Conservation (phyloP, 495 filamentous ascomycete species). For the Chaetomidium leptoderma region DNA sequence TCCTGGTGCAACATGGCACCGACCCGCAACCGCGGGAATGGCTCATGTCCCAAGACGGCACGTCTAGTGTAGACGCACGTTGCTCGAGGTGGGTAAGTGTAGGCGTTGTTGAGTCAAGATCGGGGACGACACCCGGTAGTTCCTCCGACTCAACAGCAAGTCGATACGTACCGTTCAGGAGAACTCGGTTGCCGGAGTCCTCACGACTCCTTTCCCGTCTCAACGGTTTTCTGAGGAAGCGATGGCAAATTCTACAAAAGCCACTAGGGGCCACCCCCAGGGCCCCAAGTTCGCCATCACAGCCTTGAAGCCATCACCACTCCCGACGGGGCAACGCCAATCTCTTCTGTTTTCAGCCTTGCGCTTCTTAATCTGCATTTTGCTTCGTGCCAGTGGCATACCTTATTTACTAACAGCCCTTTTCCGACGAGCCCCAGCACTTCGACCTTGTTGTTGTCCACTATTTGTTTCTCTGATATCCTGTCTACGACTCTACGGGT, state of each 20-base stretch:
- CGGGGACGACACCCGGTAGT: slow-evolving; percentile 4
- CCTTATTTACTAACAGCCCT: background rate
- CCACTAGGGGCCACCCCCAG: slow-evolving; percentile 18
- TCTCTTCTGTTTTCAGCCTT: slow-evolving; percentile 33
- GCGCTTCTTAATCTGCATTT: slow-evolving; percentile 22
- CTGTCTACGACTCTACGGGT: background rate
- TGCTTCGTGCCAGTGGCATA: slow-evolving; percentile 10
- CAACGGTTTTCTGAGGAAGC: slow-evolving; percentile 18
- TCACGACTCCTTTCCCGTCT: slow-evolving; percentile 12
- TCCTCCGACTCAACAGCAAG: background rate
- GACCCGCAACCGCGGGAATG: slow-evolving; percentile 19
- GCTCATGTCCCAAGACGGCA: too few species aligned
- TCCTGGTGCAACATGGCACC: slow-evolving; percentile 18
- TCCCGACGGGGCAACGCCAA: slow-evolving; percentile 17
- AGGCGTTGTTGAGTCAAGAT: background rate
- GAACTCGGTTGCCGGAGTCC: slow-evolving; percentile 13
- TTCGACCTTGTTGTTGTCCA: background rate
- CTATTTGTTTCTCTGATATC: background rate
- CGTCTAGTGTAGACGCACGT: background rate
- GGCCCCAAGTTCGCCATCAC: slow-evolving; percentile 15
- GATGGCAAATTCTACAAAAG: slow-evolving; percentile 35
- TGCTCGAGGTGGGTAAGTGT: background rate
- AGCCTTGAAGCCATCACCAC: slow-evolving; percentile 26
- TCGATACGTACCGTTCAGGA: slow-evolving; percentile 21
- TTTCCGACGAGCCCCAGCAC: background rate